Percentiles rank a stretch among this genome's conserved stretches.
phyloP scores from a whole-genome alignment of 495 filamentous ascomycete genomes.

The Hypoxylon intermedium region DNA sequence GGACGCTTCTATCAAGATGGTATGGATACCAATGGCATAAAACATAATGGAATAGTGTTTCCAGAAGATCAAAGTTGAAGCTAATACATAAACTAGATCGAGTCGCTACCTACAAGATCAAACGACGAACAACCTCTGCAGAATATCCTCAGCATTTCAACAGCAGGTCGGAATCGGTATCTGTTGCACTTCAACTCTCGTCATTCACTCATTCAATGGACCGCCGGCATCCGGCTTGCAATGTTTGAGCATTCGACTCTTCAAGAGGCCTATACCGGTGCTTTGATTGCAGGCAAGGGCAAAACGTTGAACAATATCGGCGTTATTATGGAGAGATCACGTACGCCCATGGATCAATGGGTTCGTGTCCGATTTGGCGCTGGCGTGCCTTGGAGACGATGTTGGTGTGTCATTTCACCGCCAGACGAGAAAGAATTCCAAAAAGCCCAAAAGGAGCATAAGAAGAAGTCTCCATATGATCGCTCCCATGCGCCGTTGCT shows the following conservation, averaged over 20 bases:
- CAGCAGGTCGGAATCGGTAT: constrained; percentile 93
- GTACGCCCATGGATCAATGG: constrained; percentile 87
- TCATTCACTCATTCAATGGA: constrained; percentile 94
- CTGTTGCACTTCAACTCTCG: constrained; percentile 94
- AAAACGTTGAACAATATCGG: constrained; percentile 86
- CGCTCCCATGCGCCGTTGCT: constrained; percentile 66
- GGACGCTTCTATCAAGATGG: constrained; percentile 97
- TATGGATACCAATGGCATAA: constrained; percentile 46
- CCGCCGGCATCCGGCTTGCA: constrained; percentile 88
- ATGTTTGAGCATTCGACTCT: constrained; percentile 94
- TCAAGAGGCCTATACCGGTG: constrained; percentile 96
- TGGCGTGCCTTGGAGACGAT: constrained; percentile 93
- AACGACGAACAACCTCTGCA: constrained; percentile 78
- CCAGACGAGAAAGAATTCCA: constrained; percentile 91
- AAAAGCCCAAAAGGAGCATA: constrained; percentile 80
- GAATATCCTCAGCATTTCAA: constrained; percentile 94
- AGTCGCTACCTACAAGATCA: constrained; percentile 82
- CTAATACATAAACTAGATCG: constrained; percentile 67
- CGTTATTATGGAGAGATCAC: constrained; percentile 79
- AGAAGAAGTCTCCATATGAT: constrained; percentile 87
- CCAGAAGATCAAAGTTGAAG: not conserved
- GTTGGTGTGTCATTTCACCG: constrained; percentile 92
- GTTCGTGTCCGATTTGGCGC: constrained; percentile 94
- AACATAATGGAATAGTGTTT: not conserved
- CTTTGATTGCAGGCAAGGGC: constrained; percentile 93